A percentile compares a stretch with the other conserved stretches of the same genome.
These are phyloP conservation scores for Salix exigua DNA, from an alignment of 345 rosid species.

Conservation along the genomic window DNA sequence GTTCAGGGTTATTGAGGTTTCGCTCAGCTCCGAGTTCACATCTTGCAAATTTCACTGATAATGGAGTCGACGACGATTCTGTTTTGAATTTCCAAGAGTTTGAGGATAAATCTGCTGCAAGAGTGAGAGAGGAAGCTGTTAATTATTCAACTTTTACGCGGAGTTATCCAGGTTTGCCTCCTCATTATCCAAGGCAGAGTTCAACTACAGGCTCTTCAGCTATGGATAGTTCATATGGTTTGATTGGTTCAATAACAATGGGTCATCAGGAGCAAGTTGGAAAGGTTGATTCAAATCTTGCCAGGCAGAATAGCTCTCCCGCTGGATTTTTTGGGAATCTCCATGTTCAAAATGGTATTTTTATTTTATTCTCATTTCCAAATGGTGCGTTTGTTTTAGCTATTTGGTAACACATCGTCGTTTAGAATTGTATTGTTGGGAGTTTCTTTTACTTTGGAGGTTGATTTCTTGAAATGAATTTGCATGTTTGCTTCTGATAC, in stretches of 20 bases:
- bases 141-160: constrained; percentile 38
- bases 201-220: constrained; percentile 41
- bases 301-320: constrained; percentile 80
- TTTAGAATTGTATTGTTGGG: background rate
- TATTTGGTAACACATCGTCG: background rate
- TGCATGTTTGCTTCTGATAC: background rate
- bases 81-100: constrained; percentile 29
- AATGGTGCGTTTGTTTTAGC: background rate
- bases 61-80: constrained; percentile 26
- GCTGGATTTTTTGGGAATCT: constrained; percentile 63
- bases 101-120: constrained; percentile 21
- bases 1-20: constrained; percentile 70
- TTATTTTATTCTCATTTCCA: constrained; percentile 15
- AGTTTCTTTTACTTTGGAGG: background rate
- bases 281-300: constrained; percentile 41
- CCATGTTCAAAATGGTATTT: constrained; percentile 67
- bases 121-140: constrained; percentile 26
- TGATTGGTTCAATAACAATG: constrained; percentile 30
- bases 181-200: constrained; percentile 69
- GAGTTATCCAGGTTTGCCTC: constrained; percentile 60
- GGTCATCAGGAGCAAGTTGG: constrained; percentile 37
- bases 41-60: constrained; percentile 34
- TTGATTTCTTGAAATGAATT: background rate
- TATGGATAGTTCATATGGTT: constrained; percentile 49
- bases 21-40: constrained; percentile 77